phyloP scores from a whole-genome alignment of 441 rosid genomes.

The Macaranga tanarius region DNA sequence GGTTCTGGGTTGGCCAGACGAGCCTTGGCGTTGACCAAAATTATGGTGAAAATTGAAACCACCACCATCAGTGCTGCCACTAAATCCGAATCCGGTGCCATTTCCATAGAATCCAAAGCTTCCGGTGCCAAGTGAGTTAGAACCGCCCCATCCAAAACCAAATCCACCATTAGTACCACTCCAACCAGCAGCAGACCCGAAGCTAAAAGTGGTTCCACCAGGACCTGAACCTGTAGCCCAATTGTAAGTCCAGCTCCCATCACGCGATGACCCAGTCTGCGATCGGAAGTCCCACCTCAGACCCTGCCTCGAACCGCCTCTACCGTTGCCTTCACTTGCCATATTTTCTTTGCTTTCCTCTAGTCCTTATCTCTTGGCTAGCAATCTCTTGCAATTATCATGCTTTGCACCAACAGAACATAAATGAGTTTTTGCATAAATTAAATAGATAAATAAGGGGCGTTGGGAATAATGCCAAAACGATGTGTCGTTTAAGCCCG shows the following conservation, averaged over 20 bases:
- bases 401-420: no score
- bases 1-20: background rate
- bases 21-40: background rate
- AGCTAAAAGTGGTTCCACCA: conserved; percentile 3
- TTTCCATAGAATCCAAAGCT: background rate
- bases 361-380: background rate
- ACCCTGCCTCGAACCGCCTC: background rate
- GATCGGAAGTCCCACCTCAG: background rate
- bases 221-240: background rate
- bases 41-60: background rate
- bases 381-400: no score
- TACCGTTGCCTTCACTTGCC: background rate
- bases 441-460: no score
- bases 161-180: background rate
- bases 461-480: no score
- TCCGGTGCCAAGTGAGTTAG: background rate
- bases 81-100: background rate
- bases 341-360: background rate
- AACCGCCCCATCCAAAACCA: conserved; percentile 1
- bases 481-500: no score
- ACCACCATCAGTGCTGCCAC: background rate
- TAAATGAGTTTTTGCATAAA: no score
- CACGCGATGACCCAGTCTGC: background rate
- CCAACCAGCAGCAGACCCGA: background rate
- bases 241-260: background rate